Conservation (phyloP, 345 rosid genomes). For the Heritiera littoralis region DNA sequence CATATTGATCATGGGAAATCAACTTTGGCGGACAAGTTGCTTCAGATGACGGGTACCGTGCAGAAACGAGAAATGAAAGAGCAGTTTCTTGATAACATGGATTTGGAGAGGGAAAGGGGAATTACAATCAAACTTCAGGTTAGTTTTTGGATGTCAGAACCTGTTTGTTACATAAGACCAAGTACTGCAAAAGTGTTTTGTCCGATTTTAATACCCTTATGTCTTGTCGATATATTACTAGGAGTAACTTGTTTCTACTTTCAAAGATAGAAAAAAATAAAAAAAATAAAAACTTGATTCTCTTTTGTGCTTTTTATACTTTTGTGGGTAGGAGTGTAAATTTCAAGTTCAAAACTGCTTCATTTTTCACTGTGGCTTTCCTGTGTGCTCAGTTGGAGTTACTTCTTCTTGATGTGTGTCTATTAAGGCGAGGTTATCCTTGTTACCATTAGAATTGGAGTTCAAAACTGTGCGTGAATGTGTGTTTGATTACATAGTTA, state of each 20-base stretch:
- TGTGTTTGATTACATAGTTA: background rate
- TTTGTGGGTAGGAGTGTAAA: background rate
- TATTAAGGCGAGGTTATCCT: background rate
- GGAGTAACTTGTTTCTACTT: background rate
- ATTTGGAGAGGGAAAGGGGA: slow-evolving; percentile 98
- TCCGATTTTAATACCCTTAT: background rate
- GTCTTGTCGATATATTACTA: background rate
- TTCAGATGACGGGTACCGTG: slow-evolving; percentile 91
- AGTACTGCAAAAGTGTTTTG: background rate
- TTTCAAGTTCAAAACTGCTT: background rate
- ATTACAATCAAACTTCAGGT: slow-evolving; percentile 97
- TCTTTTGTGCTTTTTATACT: background rate
- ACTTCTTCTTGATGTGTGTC: background rate
- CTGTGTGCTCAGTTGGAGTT: background rate
- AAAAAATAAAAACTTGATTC: background rate
- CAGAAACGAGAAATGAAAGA: slow-evolving; percentile 95
- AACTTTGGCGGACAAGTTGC: slow-evolving; percentile 92
- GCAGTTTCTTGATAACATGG: slow-evolving; percentile 98
- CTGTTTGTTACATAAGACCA: background rate
- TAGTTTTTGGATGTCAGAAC: background rate
- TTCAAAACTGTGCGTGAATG: background rate
- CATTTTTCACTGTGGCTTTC: background rate
- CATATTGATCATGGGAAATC: slow-evolving; percentile 99
- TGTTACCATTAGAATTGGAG: background rate
- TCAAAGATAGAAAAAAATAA: background rate